These are phyloP conservation scores for Aspergillus sp. DNA, from an alignment of 2,329 filamentous ascomycete genomes.

Conservation along the genomic window DNA sequence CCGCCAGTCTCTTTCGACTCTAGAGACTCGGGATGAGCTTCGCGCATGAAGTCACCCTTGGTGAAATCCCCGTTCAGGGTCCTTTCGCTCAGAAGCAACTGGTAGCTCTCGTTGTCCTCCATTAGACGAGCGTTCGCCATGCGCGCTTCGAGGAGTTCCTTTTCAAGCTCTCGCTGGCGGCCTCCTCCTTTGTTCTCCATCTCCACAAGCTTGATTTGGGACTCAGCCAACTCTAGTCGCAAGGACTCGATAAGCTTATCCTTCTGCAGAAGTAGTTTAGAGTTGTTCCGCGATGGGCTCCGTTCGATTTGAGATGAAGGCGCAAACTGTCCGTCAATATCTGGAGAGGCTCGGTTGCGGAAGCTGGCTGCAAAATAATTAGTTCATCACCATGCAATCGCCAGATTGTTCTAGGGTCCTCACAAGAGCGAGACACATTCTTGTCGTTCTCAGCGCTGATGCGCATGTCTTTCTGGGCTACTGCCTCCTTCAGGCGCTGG, in stretches of 20 bases:
- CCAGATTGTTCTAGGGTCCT: conserved; percentile 28
- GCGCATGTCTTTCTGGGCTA: conserved; percentile 73
- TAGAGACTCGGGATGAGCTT: conserved; percentile 41
- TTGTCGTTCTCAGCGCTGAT: conserved; percentile 56
- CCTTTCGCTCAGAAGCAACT: conserved; percentile 90
- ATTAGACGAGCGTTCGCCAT: conserved; percentile 95
- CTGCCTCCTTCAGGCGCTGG: conserved; percentile 85
- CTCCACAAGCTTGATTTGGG: conserved; percentile 93
- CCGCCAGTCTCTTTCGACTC: conserved; percentile 51
- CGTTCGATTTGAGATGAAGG: conserved; percentile 82
- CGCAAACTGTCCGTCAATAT: conserved; percentile 80
- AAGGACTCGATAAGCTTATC: conserved; percentile 95
- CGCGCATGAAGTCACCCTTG: conserved; percentile 76
- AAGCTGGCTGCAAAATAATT: conserved; percentile 44
- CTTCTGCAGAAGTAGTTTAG: conserved; percentile 89
- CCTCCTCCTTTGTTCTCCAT: conserved; percentile 91
- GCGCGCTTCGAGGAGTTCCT: conserved; percentile 84
- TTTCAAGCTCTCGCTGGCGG: conserved; percentile 86
- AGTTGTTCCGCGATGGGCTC: conserved; percentile 87
- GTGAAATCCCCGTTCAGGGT: conserved; percentile 93
- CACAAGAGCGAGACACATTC: conserved; percentile 57
- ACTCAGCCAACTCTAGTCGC: conserved; percentile 88
- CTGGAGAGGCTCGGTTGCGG: conserved; percentile 61
- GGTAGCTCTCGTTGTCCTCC: conserved; percentile 99
- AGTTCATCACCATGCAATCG: conserved; percentile 17